Evolutionary conservation across 148 eudicot species (phyloP).

Genomic region (Camellia japonica): DNA sequence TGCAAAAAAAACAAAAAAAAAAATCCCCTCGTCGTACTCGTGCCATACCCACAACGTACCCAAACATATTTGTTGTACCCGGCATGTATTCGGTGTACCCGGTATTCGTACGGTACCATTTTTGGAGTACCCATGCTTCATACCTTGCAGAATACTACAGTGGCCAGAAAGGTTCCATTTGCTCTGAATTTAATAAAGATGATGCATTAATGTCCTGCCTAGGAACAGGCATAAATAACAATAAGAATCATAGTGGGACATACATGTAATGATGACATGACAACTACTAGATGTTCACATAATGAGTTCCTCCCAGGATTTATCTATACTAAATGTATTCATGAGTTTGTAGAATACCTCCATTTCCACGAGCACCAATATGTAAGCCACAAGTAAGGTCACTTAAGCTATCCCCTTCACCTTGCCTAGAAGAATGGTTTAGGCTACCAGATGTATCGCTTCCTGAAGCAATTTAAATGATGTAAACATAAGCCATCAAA

Average conservation of each 20-base stretch:
- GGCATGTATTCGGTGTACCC: no score
- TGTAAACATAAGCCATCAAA: slow-evolving; percentile 22
- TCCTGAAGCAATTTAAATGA: slow-evolving; percentile 43
- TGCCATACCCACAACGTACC: no score
- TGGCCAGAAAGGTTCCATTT: background rate
- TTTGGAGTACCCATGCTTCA: no score
- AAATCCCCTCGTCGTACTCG: no score
- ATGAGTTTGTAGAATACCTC: slow-evolving; percentile 47
- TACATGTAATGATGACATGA: background rate
- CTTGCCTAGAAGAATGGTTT: slow-evolving; percentile 33
- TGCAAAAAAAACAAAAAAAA: no score
- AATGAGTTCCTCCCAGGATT: background rate
- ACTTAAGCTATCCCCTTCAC: slow-evolving; percentile 26
- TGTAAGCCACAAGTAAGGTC: slow-evolving; percentile 47
- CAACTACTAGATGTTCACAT: background rate
- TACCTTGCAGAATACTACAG: background rate
- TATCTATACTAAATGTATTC: background rate
- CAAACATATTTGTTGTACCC: no score
- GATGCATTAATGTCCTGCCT: background rate
- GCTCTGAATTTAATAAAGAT: background rate
- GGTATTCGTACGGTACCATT: no score
- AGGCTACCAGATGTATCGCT: slow-evolving; percentile 42
- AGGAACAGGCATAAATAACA: background rate
- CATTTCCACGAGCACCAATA: slow-evolving; percentile 65
- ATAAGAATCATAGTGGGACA: background rate